phyloP scores from a whole-genome alignment of 1,284 basidiomycete species.

The Athelia sp. region DNA sequence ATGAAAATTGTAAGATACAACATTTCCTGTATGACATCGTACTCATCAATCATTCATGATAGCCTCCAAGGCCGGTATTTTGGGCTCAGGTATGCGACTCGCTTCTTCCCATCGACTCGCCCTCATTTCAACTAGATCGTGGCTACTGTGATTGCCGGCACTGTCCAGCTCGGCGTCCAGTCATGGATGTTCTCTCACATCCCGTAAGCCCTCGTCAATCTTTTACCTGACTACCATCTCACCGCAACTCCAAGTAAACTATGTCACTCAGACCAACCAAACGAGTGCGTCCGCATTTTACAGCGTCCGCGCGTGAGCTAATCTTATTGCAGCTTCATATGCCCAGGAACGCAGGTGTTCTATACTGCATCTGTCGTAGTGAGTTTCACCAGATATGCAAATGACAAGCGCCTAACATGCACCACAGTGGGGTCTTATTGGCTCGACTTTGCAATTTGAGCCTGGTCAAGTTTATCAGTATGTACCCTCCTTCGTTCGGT shows the following conservation, averaged over 20 bases:
- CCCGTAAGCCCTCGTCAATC: background rate
- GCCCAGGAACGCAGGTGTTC: constrained; percentile 31
- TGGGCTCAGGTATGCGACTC: constrained; percentile 22
- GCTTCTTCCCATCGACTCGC: background rate
- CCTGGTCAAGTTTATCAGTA: constrained; percentile 16
- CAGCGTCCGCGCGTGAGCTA: background rate
- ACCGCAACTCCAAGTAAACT: constrained; percentile 16
- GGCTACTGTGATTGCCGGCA: constrained; percentile 36
- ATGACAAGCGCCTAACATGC: too few species aligned
- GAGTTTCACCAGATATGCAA: background rate
- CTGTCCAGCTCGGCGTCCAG: constrained; percentile 37
- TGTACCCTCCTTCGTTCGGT: background rate
- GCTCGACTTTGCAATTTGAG: constrained; percentile 34
- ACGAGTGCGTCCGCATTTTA: constrained; percentile 5
- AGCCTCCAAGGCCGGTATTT: constrained; percentile 40
- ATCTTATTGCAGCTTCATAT: constrained; percentile 23
- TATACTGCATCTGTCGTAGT: constrained; percentile 33
- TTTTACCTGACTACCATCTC: background rate
- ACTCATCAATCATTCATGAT: too few species aligned
- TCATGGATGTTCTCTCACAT: constrained; percentile 31
- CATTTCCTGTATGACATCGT: too few species aligned
- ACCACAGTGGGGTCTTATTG: constrained; percentile 32
- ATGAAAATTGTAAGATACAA: constrained; percentile 34
- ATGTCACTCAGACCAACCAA: constrained; percentile 14
- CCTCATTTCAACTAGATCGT: constrained; percentile 26